phyloP scores from a whole-genome alignment of 352 stramenopile species.

The Globisporangium parvum region DNA sequence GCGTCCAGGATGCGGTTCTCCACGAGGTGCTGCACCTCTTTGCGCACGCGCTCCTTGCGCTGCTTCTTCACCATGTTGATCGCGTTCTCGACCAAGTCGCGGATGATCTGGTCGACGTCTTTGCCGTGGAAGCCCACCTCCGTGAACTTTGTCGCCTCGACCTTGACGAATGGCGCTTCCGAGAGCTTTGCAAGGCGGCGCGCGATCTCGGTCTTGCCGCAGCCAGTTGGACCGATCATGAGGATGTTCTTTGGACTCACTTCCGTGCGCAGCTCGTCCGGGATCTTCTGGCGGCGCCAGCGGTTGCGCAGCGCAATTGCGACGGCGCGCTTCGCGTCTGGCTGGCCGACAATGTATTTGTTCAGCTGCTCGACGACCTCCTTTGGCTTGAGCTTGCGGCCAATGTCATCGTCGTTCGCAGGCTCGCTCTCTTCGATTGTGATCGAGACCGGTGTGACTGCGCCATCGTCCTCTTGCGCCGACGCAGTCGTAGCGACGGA shows the following conservation, averaged over 20 bases:
- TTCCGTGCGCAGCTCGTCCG: slow-evolving; percentile 85
- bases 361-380: slow-evolving; percentile 95
- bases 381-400: slow-evolving; percentile 84
- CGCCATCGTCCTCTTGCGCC: slow-evolving; percentile 19
- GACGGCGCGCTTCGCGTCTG: slow-evolving; percentile 96
- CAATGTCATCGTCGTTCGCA: slow-evolving; percentile 42
- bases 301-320: slow-evolving; percentile 98
- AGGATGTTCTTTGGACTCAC: slow-evolving; percentile 99
- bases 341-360: slow-evolving; percentile 97
- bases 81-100: slow-evolving; percentile 97
- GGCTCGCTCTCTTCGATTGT: slow-evolving; percentile 18
- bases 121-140: slow-evolving; percentile 99
- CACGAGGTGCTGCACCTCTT: slow-evolving; percentile 90
- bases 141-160: slow-evolving; percentile 99
- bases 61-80: slow-evolving; percentile 96
- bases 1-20: slow-evolving; percentile 95
- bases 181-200: slow-evolving; percentile 95
- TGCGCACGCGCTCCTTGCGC: slow-evolving; percentile 89
- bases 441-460: slow-evolving; percentile 12
- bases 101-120: slow-evolving; percentile 99
- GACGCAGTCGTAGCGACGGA: slow-evolving; percentile 31
- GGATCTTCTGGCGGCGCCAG: slow-evolving; percentile 95
- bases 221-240: slow-evolving; percentile 99
- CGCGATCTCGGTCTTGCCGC: slow-evolving; percentile 98
- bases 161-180: slow-evolving; percentile 97